Evolutionary conservation across 495 filamentous ascomycete genomes (phyloP).

Genomic region (Podospora bellae-mahoneyi): DNA sequence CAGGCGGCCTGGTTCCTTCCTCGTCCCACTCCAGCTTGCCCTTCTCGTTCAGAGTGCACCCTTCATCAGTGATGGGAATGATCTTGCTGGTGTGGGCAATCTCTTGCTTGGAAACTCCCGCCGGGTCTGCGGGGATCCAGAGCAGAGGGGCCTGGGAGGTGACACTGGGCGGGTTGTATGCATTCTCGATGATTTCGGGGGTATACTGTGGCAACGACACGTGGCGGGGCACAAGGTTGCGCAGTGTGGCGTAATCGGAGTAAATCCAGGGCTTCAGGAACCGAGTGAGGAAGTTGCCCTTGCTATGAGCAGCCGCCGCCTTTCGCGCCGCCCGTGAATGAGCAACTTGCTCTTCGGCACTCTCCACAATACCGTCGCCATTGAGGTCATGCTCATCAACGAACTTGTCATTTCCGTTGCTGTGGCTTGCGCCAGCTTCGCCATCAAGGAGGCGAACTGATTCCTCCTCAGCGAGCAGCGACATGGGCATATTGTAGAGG

Average conservation of each 20-base stretch:
- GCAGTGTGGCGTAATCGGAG: constrained; percentile 65
- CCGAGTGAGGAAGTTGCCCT: constrained; percentile 54
- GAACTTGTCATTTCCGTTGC: constrained; percentile 22
- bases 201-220: constrained; percentile 52
- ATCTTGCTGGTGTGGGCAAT: constrained; percentile 65
- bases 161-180: constrained; percentile 75
- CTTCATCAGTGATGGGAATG: constrained; percentile 80
- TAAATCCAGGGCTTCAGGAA: constrained; percentile 80
- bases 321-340: constrained; percentile 20
- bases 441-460: constrained; percentile 34
- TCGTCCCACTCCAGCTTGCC: constrained; percentile 73
- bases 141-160: constrained; percentile 62
- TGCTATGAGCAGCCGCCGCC: constrained; percentile 24
- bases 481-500: constrained; percentile 72
- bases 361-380: constrained; percentile 27
- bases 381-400: constrained; percentile 32
- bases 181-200: constrained; percentile 59
- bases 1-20: constrained; percentile 68
- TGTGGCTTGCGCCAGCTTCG: constrained; percentile 31
- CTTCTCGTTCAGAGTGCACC: constrained; percentile 75
- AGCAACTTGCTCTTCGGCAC: constrained; percentile 25
- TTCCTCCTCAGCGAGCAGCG: constrained; percentile 62
- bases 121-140: constrained; percentile 77
- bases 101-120: constrained; percentile 77
- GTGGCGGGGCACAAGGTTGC: constrained; percentile 63